These are phyloP conservation scores for Phycomyces nitens DNA, from an alignment of 192 early-diverging fungal genomes.

Conservation along the genomic window DNA sequence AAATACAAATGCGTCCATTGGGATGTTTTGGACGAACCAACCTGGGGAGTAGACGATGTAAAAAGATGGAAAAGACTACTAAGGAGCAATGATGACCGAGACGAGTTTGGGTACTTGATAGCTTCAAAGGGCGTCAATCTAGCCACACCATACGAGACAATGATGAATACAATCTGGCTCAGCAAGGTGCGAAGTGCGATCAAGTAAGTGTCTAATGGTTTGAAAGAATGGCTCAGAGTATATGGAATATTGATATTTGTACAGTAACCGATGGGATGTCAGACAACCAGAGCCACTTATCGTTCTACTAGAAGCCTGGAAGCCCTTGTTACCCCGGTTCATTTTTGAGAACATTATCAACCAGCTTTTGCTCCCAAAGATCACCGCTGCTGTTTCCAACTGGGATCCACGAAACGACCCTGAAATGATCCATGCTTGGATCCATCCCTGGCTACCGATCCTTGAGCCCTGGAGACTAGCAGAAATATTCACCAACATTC, in stretches of 20 bases:
- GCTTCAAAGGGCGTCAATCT: not conserved
- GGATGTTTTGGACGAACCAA: constrained; percentile 64
- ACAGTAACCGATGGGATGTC: constrained; percentile 69
- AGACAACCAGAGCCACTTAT: constrained; percentile 65
- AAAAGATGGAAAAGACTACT: constrained; percentile 58
- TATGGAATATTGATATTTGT: constrained; percentile 6
- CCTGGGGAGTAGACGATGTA: constrained; percentile 46
- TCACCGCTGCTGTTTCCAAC: constrained; percentile 53
- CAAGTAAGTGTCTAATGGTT: constrained; percentile 74
- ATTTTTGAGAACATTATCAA: constrained; percentile 71
- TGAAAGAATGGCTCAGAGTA: constrained; percentile 9
- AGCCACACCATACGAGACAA: constrained; percentile 76
- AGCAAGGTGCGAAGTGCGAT: constrained; percentile 71
- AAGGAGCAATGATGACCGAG: constrained; percentile 26
- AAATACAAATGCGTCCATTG: constrained; percentile 48
- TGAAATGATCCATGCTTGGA: constrained; percentile 68
- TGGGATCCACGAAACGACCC: constrained; percentile 60
- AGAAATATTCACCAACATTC: constrained; percentile 51
- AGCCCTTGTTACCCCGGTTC: constrained; percentile 64
- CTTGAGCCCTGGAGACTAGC: constrained; percentile 47
- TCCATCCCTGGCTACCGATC: constrained; percentile 79
- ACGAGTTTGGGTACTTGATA: not conserved
- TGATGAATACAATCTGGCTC: constrained; percentile 77
- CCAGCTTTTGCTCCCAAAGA: constrained; percentile 80
- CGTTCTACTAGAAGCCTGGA: constrained; percentile 68